Evolutionary conservation across 139 green algal genomes (phyloP).

Genomic region (Choricystis sp.): DNA sequence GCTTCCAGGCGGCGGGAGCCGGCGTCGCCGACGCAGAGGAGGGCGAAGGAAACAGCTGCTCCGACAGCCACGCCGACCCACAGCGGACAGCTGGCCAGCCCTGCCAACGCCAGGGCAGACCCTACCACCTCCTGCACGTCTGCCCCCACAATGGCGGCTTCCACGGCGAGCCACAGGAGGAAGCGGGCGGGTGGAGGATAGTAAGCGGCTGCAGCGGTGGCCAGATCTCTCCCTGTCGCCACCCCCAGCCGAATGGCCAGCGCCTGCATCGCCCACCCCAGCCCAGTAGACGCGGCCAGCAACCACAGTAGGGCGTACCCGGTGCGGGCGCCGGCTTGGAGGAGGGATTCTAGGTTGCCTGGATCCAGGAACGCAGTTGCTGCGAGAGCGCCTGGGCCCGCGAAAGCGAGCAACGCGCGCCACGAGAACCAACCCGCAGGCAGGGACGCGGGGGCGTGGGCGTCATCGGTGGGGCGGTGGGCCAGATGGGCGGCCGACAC

Average conservation of each 20-base stretch:
- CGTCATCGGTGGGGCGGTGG: too few species aligned
- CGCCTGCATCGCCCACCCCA: background rate
- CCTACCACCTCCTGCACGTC: background rate
- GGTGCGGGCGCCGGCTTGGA: slow-evolving; percentile 52
- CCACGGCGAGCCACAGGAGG: background rate
- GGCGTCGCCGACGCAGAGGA: too few species aligned
- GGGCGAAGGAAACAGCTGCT: background rate
- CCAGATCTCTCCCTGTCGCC: background rate
- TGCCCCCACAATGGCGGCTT: background rate
- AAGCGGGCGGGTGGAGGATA: background rate
- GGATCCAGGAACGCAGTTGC: slow-evolving; percentile 32
- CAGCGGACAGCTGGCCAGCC: background rate
- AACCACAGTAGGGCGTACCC: slow-evolving; percentile 66
- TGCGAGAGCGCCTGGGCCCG: background rate
- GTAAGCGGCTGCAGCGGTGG: too few species aligned
- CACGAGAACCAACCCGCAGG: too few species aligned
- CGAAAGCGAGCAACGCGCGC: background rate
- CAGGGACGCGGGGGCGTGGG: too few species aligned
- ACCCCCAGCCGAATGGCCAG: background rate
- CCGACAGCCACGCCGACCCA: background rate
- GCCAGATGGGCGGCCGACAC: too few species aligned
- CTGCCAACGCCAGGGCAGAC: background rate
- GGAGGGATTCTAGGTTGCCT: slow-evolving; percentile 72
- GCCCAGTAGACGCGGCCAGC: slow-evolving; percentile 11
- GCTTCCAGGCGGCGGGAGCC: background rate